phyloP scores from a whole-genome alignment of 1,284 basidiomycete species.

The Phellopilus nigrolimitatus region DNA sequence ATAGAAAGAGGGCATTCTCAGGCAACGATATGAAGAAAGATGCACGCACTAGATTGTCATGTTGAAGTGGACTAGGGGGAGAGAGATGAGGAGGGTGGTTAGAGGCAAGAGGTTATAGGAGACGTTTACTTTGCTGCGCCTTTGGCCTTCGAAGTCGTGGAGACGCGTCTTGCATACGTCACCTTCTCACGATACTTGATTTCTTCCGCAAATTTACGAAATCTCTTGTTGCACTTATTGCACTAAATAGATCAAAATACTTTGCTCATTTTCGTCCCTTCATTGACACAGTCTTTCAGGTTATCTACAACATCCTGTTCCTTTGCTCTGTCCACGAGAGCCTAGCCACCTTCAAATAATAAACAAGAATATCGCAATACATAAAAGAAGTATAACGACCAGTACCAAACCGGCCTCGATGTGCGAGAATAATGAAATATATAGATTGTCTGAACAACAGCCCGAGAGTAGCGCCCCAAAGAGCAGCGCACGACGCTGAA shows the following conservation, averaged over 20 bases:
- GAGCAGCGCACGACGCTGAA: too few relatives aligned
- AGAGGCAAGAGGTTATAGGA: conserved; percentile 11
- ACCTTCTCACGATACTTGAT: conserved; percentile 14
- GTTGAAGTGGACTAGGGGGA: conserved; percentile 4
- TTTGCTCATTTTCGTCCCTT: too few relatives aligned
- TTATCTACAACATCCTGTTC: too few relatives aligned
- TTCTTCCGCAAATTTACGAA: background rate
- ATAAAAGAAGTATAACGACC: too few relatives aligned
- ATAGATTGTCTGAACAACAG: too few relatives aligned
- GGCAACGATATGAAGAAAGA: background rate
- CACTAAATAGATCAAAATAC: background rate
- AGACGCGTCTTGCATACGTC: conserved; percentile 11
- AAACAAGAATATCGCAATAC: too few relatives aligned
- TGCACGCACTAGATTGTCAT: conserved; percentile 70
- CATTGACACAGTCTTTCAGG: too few relatives aligned
- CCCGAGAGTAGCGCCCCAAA: too few relatives aligned
- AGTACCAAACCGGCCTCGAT: too few relatives aligned
- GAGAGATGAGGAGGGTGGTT: background rate
- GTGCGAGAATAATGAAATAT: too few relatives aligned
- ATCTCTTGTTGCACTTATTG: background rate
- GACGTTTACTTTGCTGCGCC: background rate
- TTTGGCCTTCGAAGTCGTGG: background rate
- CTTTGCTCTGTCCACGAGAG: too few relatives aligned
- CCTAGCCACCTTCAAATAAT: too few relatives aligned
- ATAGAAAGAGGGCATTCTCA: background rate